A percentile compares a stretch with the other conserved stretches of the same genome.
Evolutionary conservation across 202 grass and related monocot genomes (phyloP).

Genomic region (Cymbopogon flexuosus): DNA sequence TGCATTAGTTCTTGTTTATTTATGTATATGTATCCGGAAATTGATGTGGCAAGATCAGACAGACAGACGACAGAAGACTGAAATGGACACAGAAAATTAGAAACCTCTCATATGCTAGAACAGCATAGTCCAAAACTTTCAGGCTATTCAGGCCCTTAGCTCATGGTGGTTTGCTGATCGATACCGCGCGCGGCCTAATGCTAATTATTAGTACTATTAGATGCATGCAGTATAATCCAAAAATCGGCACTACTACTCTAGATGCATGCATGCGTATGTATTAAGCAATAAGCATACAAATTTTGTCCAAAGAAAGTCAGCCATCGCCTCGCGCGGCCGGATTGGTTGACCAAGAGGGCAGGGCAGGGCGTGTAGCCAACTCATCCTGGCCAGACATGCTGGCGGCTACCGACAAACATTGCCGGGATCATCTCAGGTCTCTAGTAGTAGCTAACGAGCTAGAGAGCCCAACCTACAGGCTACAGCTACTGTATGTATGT

Average conservation of each 20-base stretch:
- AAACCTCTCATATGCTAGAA: background rate
- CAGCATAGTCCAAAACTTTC: background rate
- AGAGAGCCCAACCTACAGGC: background rate
- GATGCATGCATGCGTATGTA: conserved; percentile 4
- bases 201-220: background rate
- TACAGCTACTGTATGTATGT: background rate
- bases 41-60: background rate
- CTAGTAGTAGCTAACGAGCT: too few relatives aligned
- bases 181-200: background rate
- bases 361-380: conserved; percentile 3
- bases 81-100: background rate
- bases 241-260: background rate
- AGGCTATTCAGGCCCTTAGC: too few relatives aligned
- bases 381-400: conserved; percentile 28
- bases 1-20: background rate
- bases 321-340: background rate
- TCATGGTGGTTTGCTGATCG: too few relatives aligned
- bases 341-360: background rate
- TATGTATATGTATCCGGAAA: background rate
- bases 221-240: background rate
- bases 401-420: conserved; percentile 21
- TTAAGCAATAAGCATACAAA: background rate
- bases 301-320: background rate
- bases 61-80: background rate
- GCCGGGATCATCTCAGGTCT: background rate